phyloP scores from a whole-genome alignment of 495 filamentous ascomycete species.

The Astrothelium macrocarpum region DNA sequence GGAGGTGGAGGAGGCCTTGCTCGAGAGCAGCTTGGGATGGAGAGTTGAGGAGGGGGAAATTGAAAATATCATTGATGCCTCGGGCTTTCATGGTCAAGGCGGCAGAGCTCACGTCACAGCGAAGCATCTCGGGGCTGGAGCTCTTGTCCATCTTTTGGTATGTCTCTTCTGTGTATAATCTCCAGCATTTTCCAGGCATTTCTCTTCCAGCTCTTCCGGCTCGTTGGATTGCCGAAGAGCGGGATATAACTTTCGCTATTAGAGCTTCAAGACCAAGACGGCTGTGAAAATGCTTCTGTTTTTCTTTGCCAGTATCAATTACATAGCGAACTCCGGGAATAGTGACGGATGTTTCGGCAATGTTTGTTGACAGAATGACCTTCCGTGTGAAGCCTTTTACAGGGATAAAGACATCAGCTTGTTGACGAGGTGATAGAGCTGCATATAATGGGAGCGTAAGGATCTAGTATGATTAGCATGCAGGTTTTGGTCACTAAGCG shows the following conservation, averaged over 20 bases:
- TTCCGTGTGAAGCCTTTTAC: slow-evolving; percentile 71
- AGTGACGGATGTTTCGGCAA: slow-evolving; percentile 95
- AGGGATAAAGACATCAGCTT: slow-evolving; percentile 76
- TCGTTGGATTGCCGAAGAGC: slow-evolving; percentile 86
- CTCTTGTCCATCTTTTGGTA: slow-evolving; percentile 61
- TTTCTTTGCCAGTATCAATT: slow-evolving; percentile 87
- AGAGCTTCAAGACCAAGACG: slow-evolving; percentile 83
- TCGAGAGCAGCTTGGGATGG: slow-evolving; percentile 68
- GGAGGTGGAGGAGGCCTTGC: slow-evolving; percentile 74
- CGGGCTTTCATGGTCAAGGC: slow-evolving; percentile 92
- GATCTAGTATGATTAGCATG: slow-evolving; percentile 33
- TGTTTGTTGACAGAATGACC: slow-evolving; percentile 88
- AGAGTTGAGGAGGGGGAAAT: slow-evolving; percentile 77
- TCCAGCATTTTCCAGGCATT: slow-evolving; percentile 77
- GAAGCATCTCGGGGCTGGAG: slow-evolving; percentile 79
- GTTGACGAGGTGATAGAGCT: slow-evolving; percentile 61
- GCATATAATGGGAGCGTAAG: slow-evolving; percentile 64
- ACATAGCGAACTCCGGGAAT: slow-evolving; percentile 88
- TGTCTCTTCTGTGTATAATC: slow-evolving; percentile 77
- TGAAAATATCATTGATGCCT: slow-evolving; percentile 70
- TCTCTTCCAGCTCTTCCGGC: slow-evolving; percentile 91
- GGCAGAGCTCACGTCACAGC: slow-evolving; percentile 76
- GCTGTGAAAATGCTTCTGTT: slow-evolving; percentile 83
- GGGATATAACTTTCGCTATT: slow-evolving; percentile 81
- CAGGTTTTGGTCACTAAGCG: too few relatives aligned